phyloP scores from a whole-genome alignment of 2,329 filamentous ascomycete genomes.

The Xylaria sp. region DNA sequence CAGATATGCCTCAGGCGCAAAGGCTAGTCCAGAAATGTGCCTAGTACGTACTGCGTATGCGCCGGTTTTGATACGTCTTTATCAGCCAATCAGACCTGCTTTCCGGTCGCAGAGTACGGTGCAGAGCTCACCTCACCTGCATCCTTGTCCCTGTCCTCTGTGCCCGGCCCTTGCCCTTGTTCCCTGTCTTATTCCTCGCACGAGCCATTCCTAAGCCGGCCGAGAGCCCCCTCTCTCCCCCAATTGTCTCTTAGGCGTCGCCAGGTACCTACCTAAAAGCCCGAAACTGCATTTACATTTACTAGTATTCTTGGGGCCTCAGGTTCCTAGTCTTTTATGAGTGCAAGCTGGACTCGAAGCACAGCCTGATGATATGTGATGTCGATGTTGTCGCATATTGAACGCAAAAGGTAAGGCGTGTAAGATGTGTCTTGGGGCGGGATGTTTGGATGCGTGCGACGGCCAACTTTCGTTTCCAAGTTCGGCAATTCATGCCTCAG shows the following conservation, averaged over 20 bases:
- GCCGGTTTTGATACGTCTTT: constrained; percentile 22
- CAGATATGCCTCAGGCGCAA: not conserved
- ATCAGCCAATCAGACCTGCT: constrained; percentile 29
- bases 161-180: constrained; percentile 12
- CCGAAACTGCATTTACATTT: not conserved
- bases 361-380: not conserved
- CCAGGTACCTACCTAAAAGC: not conserved
- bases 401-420: not conserved
- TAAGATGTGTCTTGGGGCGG: constrained; percentile 9
- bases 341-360: constrained; percentile 10
- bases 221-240: constrained; percentile 8
- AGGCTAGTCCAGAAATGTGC: constrained; percentile 30
- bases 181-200: constrained; percentile 18
- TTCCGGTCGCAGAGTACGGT: constrained; percentile 19
- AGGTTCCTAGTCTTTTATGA: constrained; percentile 13
- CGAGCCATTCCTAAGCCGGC: constrained; percentile 31
- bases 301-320: constrained; percentile 26
- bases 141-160: constrained; percentile 2
- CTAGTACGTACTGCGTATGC: constrained; percentile 12
- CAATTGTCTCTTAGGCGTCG: not conserved
- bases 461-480: constrained; percentile 23
- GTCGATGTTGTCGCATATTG: not conserved
- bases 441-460: constrained; percentile 29
- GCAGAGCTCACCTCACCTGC: constrained; percentile 19
- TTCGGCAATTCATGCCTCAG: constrained; percentile 34